These are phyloP conservation scores for Boletellus ananiceps DNA, from an alignment of 768 basidiomycete species.

Conservation along the genomic window DNA sequence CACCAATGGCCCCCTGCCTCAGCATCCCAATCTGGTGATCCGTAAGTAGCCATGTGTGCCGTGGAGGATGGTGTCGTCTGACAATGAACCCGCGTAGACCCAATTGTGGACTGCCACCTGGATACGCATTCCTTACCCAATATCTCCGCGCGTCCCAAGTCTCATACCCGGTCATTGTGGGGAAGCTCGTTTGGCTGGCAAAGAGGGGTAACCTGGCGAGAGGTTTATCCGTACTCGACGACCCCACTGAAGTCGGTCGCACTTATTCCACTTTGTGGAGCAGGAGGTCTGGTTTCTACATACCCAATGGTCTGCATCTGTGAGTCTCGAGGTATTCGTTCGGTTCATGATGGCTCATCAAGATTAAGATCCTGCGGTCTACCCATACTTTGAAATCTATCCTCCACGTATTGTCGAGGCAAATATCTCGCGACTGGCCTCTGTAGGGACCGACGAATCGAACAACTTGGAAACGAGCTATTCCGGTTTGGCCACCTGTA, in stretches of 20 bases:
- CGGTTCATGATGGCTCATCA: slow-evolving; percentile 2
- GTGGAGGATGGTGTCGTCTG: background rate
- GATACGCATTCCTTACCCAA: slow-evolving; percentile 28
- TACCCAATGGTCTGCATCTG: slow-evolving; percentile 20
- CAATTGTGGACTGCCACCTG: slow-evolving; percentile 31
- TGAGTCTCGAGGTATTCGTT: slow-evolving; percentile 4
- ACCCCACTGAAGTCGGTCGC: background rate
- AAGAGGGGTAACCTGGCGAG: slow-evolving; percentile 11
- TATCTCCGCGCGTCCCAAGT: too few species aligned
- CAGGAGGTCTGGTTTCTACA: slow-evolving; percentile 6
- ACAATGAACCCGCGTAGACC: slow-evolving; percentile 28
- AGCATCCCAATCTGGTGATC: slow-evolving; percentile 27
- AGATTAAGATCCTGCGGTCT: slow-evolving; percentile 34
- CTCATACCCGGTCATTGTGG: slow-evolving; percentile 3
- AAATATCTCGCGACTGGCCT: background rate
- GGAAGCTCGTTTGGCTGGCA: slow-evolving; percentile 22
- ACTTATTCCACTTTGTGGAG: slow-evolving; percentile 6
- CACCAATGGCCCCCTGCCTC: slow-evolving; percentile 7
- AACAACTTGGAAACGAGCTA: slow-evolving; percentile 12
- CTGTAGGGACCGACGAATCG: background rate
- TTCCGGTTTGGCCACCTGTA: slow-evolving; percentile 37
- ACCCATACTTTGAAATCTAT: slow-evolving; percentile 41
- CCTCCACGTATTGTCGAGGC: slow-evolving; percentile 22
- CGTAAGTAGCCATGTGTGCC: slow-evolving; percentile 20
- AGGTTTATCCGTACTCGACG: slow-evolving; percentile 15